Conservation (phyloP, 2,329 filamentous ascomycete genomes). For the Escovopsis sp. region DNA sequence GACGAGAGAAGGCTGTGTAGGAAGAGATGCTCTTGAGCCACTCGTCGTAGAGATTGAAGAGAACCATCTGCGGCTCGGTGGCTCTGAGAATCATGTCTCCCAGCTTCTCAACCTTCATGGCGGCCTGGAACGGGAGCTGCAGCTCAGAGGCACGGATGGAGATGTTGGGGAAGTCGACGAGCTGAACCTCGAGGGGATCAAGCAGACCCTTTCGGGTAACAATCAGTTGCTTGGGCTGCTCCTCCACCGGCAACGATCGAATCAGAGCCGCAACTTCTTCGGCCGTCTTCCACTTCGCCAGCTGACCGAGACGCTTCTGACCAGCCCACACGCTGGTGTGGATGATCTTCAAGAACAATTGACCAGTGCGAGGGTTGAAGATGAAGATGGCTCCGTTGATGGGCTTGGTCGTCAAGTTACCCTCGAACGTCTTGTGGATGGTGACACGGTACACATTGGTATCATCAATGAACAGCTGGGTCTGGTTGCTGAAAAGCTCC, state of each 20-base stretch:
- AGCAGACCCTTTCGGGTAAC: conserved; percentile 94
- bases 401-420: conserved; percentile 95
- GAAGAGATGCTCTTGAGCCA: conserved; percentile 98
- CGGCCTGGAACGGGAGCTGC: conserved; percentile 95
- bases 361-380: conserved; percentile 96
- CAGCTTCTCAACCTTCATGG: conserved; percentile 99
- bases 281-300: conserved; percentile 99
- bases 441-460: conserved; percentile 99
- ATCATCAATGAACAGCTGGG: conserved; percentile 96
- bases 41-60: conserved; percentile 98
- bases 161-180: conserved; percentile 98
- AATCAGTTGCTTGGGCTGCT: conserved; percentile 97
- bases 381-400: conserved; percentile 99
- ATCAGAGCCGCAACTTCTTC: conserved; percentile 98
- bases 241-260: conserved; percentile 86
- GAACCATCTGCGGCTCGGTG: conserved; percentile 98
- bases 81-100: conserved; percentile 97
- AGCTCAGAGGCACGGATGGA: conserved; percentile 95
- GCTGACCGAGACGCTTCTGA: conserved; percentile 94
- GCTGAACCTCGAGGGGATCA: conserved; percentile 90
- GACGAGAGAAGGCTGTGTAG: conserved; percentile 92
- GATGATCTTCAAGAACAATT: conserved; percentile 97
- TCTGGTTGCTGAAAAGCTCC: conserved; percentile 97
- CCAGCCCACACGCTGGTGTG: conserved; percentile 99
- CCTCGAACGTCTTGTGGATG: conserved; percentile 98